Evolutionary conservation across 176 grass and related monocot genomes (phyloP).

Genomic region (Sorghum bicolor): Sorghum_bicolor_NCBIv3 NC_012878.2:58989501-58990000

Average conservation of each 20-base stretch:
- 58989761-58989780: background rate
- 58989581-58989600: constrained; percentile 30
- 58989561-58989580: constrained; percentile 35
- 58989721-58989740: background rate
- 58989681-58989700: constrained; percentile 8
- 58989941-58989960: constrained; percentile 56
- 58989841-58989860: background rate
- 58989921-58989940: constrained; percentile 45
- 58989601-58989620: constrained; percentile 43
- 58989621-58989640: constrained; percentile 26
- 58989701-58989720: background rate
- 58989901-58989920: background rate
- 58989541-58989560: background rate
- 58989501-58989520: constrained; percentile 3
- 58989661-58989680: constrained; percentile 10
- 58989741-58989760: background rate
- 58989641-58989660: constrained; percentile 41
- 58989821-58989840: background rate
- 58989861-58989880: constrained; percentile 53
- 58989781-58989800: background rate
- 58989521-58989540: background rate
- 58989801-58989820: background rate
- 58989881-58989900: constrained; percentile 10
- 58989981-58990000: constrained; percentile 43
- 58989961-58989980: constrained; percentile 44